A percentile compares a stretch with the other conserved stretches of the same genome.
These are phyloP conservation scores for Letharia lupina DNA, from an alignment of 495 filamentous ascomycete genomes.

Conservation along the genomic window DNA sequence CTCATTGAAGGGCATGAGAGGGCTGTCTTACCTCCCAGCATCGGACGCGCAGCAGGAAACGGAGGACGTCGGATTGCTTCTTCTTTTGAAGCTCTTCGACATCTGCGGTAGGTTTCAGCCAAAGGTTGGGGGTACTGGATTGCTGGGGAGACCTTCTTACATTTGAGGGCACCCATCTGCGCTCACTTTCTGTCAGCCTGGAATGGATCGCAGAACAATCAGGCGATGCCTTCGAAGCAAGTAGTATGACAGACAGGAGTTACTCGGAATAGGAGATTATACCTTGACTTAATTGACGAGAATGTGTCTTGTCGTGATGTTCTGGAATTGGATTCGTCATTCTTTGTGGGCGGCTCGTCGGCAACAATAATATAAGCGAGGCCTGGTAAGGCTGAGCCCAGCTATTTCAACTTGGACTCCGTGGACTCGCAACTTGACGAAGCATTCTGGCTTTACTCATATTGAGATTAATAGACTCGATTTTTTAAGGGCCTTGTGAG, in stretches of 20 bases:
- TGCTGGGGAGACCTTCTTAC: neutral
- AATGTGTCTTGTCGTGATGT: neutral
- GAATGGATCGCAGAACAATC: neutral
- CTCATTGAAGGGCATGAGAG: conserved; percentile 33
- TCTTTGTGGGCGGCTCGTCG: conserved; percentile 5
- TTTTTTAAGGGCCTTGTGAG: neutral
- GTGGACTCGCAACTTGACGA: too few relatives aligned
- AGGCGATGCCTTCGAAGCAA: neutral
- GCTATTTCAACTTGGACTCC: neutral
- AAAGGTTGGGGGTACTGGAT: neutral
- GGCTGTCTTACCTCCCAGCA: conserved; percentile 97
- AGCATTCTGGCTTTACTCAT: neutral
- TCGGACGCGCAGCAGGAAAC: conserved; percentile 98
- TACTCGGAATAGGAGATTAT: neutral
- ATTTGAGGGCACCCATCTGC: conserved; percentile 91
- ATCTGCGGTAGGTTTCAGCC: conserved; percentile 31
- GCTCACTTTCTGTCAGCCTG: conserved; percentile 24
- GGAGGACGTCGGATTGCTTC: conserved; percentile 99
- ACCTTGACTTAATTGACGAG: conserved; percentile 11
- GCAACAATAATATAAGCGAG: conserved; percentile 6
- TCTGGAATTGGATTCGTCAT: conserved; percentile 1
- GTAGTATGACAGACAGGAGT: conserved; percentile 3
- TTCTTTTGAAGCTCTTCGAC: conserved; percentile 99
- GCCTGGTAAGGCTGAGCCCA: neutral
- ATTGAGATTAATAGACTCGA: neutral